Evolutionary conservation across 257 asterid genomes (phyloP).

Genomic region (Voacanga thouarsii): DNA sequence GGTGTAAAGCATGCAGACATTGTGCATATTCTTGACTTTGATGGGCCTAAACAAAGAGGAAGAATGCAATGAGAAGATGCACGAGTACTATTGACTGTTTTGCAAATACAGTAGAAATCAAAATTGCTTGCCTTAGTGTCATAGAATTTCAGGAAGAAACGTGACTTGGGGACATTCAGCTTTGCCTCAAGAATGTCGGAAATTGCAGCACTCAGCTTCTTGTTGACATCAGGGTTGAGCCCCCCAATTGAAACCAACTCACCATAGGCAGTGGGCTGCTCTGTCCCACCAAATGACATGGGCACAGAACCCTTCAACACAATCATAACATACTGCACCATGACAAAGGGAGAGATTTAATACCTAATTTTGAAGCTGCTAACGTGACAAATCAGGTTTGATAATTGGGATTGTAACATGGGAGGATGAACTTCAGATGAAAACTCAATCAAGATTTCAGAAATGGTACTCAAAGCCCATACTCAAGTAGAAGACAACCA

Average conservation of each 20-base stretch:
- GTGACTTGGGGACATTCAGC: slow-evolving; percentile 69
- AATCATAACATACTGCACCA: slow-evolving; percentile 83
- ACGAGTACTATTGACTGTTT: slow-evolving; percentile 20
- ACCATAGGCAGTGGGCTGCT: slow-evolving; percentile 85
- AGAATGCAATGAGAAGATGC: slow-evolving; percentile 62
- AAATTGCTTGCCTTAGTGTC: slow-evolving; percentile 66
- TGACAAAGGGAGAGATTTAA: not conserved
- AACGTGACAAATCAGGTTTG: not conserved
- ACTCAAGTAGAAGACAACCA: not conserved
- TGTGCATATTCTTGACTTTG: slow-evolving; percentile 84
- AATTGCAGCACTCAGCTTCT: slow-evolving; percentile 85
- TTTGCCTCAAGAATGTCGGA: slow-evolving; percentile 71
- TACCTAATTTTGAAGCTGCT: not conserved
- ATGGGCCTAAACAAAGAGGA: slow-evolving; percentile 74
- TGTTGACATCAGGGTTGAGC: slow-evolving; percentile 69
- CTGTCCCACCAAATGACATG: slow-evolving; percentile 88
- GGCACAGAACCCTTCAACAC: slow-evolving; percentile 95
- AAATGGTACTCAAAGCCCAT: not conserved
- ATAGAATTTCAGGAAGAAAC: slow-evolving; percentile 88
- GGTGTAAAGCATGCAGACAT: slow-evolving; percentile 92
- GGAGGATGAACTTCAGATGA: not conserved
- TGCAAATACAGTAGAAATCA: slow-evolving; percentile 9
- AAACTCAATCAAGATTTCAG: not conserved
- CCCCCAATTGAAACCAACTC: slow-evolving; percentile 92
- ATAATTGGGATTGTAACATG: not conserved